phyloP scores from a whole-genome alignment of 2,329 filamentous ascomycete species.

The Arthroderma uncinatum region DNA sequence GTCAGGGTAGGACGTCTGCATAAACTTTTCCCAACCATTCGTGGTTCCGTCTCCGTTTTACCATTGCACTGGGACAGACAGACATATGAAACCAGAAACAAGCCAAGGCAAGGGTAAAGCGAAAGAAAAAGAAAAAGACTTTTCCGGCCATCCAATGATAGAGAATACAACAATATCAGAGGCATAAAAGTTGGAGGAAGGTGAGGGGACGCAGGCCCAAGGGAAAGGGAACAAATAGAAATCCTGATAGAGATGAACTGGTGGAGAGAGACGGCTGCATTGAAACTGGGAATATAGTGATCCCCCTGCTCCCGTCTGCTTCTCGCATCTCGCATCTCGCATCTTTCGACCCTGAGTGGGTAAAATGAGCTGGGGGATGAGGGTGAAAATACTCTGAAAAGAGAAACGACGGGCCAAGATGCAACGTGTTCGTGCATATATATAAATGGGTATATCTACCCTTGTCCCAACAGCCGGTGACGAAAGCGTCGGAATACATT shows the following conservation, averaged over 20 bases:
- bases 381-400: background rate
- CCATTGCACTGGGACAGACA: background rate
- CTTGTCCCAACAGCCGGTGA: background rate
- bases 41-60: background rate
- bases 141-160: background rate
- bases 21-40: conserved; percentile 2
- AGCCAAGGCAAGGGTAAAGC: background rate
- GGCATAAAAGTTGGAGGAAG: conserved; percentile 1
- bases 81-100: background rate
- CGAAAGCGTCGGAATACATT: background rate
- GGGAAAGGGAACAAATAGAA: background rate
- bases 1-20: background rate
- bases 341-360: background rate
- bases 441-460: conserved; percentile 6
- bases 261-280: background rate
- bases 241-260: background rate
- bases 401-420: background rate
- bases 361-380: background rate
- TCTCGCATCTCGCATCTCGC: background rate
- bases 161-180: background rate
- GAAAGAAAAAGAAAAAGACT: background rate
- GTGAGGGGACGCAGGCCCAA: background rate
- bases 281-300: background rate
- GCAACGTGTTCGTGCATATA: conserved; percentile 5
- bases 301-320: background rate